Base-by-base conservation (phyloP, 371 early-diverging fungal genomes). In the Dinochytrium kinnereticum region DNA sequence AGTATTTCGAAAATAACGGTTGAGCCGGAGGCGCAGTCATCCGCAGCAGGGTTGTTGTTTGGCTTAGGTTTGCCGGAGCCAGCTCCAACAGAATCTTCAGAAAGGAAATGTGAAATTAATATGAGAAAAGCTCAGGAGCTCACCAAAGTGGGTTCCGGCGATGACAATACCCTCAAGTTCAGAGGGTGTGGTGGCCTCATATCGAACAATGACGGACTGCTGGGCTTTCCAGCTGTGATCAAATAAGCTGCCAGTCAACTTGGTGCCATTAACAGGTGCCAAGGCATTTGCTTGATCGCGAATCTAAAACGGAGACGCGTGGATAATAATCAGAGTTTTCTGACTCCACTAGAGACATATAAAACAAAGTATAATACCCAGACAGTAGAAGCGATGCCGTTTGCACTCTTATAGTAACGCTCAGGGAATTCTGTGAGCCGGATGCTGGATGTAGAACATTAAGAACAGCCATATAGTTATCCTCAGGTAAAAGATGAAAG, bases 141-240 rank as follows among this genome's bases (percentile, higher is more conserved):
- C n/a, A 61, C 61, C 61, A 61, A 61, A 37, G 37, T 61, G 61
- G 36, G 61, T 21, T 61, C 61, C 61, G 37, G 61, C 36, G 31
- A 61, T 61, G 36, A 71, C 64, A 36, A 61, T 68, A 15, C 28
- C 64, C 3, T 15, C 36, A 15, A 61, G 61, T 3, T 5, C 3
- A 33, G 64, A 51, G n/a, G 50, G 34, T 13, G 34, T 55, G 13
- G 36, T 40, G 3, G 69, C 19, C 31, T 77, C 77, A 33, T 69
- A 77, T 26, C 77, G 69, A 19, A 64, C 71, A 68, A 78, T 78
- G 37, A 74, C 78, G 30, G 74, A 74, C 3, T 71, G 74, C 40
- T 75, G 72, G 30, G 37, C 67, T 31, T 49, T 61, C 64, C 50
- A 17, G 33, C 73, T 28, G 69, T 78, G 79, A 10, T 75, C 37